Evolutionary conservation across 192 early-diverging fungal species (phyloP), one percentile per base, ranked within the genome.

Genomic region (Phlyctochytrium planicorne): DNA sequence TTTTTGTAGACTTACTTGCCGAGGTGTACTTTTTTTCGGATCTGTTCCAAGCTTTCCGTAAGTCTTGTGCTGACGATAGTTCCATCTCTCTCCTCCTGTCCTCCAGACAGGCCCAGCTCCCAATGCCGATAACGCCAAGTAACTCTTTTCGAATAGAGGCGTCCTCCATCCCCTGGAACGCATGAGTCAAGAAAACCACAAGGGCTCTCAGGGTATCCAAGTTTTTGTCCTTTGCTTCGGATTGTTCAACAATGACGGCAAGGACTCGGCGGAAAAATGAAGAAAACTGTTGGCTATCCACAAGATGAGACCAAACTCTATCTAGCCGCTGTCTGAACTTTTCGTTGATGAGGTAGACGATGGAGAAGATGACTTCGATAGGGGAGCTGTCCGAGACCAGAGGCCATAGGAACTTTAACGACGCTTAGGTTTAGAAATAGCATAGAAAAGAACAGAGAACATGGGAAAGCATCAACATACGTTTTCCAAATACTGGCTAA

Each of bases 301-400:
- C 60, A 31, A 82, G 50, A 0, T 33, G 24, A 17, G 52, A 47
- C 73, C 72, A 82, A 2, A 68, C 53, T 14, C 55, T 56, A 2
- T 66, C 30, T 24, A 94, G 77, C 25, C 87, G 78, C 64, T 93
- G 87, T 59, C 90, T 84, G 70, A 84, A 86, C 76, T 98, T 97
- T 71, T 96, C 96, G 76, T 97, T 97, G 4, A 94, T 68, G 78
- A 98, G 84, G 52, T 94, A 60, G 3, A 91, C 84, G 20, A 96
- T 90, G 1, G 94, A 92, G 10, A 96, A 53, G 2, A 90, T 70
- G 60, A 91, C 86, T 34, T 29, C 37, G 10, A 29, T 27, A 6
- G 52, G 24, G 32, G 68, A 2, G 4, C 16, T 30, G 0, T 12
- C 24, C 20, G 1, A 29, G 63, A 84, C 95, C 71, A 84, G 65